Evolutionary conservation across 2,329 filamentous ascomycete species (phyloP).

Genomic region (Colletotrichum sp.): DNA sequence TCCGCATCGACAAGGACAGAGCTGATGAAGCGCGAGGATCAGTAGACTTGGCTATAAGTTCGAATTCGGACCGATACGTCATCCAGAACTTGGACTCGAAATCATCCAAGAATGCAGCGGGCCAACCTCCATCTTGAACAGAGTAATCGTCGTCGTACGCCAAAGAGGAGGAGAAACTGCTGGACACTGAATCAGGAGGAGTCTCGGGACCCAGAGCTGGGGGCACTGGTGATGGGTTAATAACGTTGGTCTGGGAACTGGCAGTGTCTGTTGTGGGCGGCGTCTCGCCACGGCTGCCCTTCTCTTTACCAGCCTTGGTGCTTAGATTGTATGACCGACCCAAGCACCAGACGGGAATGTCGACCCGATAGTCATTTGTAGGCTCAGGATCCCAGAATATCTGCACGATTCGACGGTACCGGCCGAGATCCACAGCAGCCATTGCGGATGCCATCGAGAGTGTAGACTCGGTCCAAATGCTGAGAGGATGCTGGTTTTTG

Average conservation of each 20-base stretch:
- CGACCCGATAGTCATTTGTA: conserved; percentile 72
- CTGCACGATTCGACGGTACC: conserved; percentile 81
- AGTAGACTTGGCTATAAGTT: conserved; percentile 77
- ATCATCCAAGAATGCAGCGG: conserved; percentile 83
- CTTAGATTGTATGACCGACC: conserved; percentile 57
- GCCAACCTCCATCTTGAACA: conserved; percentile 70
- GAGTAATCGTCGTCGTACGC: conserved; percentile 48
- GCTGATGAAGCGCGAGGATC: conserved; percentile 73
- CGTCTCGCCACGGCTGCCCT: conserved; percentile 11
- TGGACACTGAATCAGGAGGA: conserved; percentile 52
- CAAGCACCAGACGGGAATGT: conserved; percentile 84
- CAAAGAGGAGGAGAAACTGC: conserved; percentile 57
- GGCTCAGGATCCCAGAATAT: conserved; percentile 93
- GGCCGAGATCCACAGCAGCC: conserved; percentile 73
- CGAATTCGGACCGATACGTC: conserved; percentile 91
- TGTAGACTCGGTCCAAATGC: not conserved
- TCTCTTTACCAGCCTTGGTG: conserved; percentile 25
- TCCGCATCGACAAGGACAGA: conserved; percentile 83
- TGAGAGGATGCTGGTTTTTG: not conserved
- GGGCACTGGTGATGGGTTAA: conserved; percentile 1
- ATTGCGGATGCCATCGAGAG: conserved; percentile 38
- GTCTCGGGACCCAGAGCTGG: conserved; percentile 43
- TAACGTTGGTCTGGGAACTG: conserved; percentile 12
- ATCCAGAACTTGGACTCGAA: conserved; percentile 96
- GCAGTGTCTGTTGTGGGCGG: conserved; percentile 3